These are phyloP conservation scores for Inonotus hispidus DNA, from an alignment of 1,284 basidiomycete species.

Conservation along the genomic window DNA sequence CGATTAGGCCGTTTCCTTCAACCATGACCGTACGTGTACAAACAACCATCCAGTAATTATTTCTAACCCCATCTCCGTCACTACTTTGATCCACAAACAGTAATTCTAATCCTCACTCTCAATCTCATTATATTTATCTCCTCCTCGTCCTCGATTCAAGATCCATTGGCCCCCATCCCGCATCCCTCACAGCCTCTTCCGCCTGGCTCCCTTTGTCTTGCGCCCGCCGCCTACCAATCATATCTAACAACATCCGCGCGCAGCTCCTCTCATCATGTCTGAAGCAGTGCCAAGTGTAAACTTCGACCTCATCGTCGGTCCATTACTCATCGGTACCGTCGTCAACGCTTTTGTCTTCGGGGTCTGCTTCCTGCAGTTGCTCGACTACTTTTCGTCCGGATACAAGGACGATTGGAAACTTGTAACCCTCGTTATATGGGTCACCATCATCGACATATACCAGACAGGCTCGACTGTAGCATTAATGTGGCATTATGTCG, in stretches of 20 bases:
- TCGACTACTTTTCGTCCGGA: constrained; percentile 23
- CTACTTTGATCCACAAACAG: not conserved
- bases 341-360: constrained; percentile 29
- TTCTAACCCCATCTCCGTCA: not conserved
- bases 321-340: constrained; percentile 34
- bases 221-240: not conserved
- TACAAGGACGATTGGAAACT: constrained; percentile 22
- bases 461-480: constrained; percentile 29
- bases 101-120: not conserved
- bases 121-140: not conserved
- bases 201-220: constrained; percentile 19
- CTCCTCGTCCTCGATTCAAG: not conserved
- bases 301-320: constrained; percentile 25
- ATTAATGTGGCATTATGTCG: constrained; percentile 31
- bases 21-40: not conserved
- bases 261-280: not conserved
- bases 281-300: constrained; percentile 24
- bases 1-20: not conserved
- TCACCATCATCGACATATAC: constrained; percentile 30
- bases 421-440: constrained; percentile 28
- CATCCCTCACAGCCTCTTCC: no score
- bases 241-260: not conserved
- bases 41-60: not conserved
- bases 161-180: not conserved
- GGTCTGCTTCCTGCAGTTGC: constrained; percentile 27